Base-by-base conservation (phyloP, 768 basidiomycete species). In the Termitomyces sp. region DNA sequence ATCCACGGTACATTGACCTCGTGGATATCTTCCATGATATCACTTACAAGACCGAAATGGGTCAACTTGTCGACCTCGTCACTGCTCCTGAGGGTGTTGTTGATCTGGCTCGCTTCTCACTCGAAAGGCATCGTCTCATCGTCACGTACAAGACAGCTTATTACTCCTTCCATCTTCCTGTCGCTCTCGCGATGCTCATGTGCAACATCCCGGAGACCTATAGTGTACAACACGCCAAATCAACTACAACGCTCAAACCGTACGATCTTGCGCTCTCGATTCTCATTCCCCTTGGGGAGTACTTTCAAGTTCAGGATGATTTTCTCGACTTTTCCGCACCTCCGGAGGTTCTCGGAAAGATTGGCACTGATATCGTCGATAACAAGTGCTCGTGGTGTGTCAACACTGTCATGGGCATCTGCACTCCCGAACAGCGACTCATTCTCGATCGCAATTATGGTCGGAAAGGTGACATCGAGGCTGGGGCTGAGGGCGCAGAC, bases 331-430 rank as follows among this genome's bases (percentile, higher is more conserved):
- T 85, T 69, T 87, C 90, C 19, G 94, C 88, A 5, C 83, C 90
- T 8, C 92, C 94, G 0, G 94, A 95, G 73, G 81, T 89, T 64
- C 89, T 98, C 51, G 96, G 96, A 46, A 98, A 99, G 76, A 86
- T 99, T 58, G 97, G 96, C 21, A 98, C 96, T 16, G 97, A 98
- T 71, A 99, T 99, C 66, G 71, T 98, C 57, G 96, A 99, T 74
- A 98, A 98, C 84, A 99, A 99, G 76, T 98, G 96, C 73, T 90
- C 89, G 17, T 99, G 96, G 97, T 87, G 88, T 64, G 80, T 98
- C 71, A 98, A 97, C 74, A 86, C 84, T 21, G 97, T 94, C 29
- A 78, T 98, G 57, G 70, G 73, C 17, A 69, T 77, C 41, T 84
- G 80, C 2, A 77, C 73, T 4, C 74, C 82, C 0, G 79, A 66